Evolutionary conservation across 1,284 basidiomycete genomes (phyloP).

Genomic region (Rhodotorula glutinis): DNA sequence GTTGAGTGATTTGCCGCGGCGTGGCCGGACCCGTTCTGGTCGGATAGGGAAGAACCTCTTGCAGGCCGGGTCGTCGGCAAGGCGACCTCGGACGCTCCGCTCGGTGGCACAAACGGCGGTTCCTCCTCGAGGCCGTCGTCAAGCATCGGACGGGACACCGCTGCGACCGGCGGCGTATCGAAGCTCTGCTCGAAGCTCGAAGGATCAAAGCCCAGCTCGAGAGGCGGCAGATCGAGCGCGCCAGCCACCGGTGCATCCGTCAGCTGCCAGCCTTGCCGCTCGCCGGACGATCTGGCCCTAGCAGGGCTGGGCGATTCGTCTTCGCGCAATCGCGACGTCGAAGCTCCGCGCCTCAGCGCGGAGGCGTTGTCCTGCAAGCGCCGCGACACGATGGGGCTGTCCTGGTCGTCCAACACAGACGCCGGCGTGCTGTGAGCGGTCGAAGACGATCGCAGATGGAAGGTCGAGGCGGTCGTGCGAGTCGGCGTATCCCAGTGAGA

Average conservation of each 20-base stretch:
- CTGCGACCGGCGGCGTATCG: neutral
- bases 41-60: conserved; percentile 4
- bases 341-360: conserved; percentile 1
- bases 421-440: neutral
- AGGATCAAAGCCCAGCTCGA: conserved; percentile 7
- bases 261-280: conserved; percentile 22
- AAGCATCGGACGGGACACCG: neutral
- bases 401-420: conserved; percentile 3
- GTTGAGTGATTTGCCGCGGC: neutral
- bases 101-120: neutral
- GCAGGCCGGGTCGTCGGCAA: neutral
- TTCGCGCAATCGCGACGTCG: neutral
- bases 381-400: conserved; percentile 9
- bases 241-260: conserved; percentile 19
- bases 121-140: neutral
- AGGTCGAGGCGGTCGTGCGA: neutral
- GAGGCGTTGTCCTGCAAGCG: neutral
- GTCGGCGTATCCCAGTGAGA: conserved; percentile 20
- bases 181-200: neutral
- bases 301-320: neutral
- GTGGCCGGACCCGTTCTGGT: neutral
- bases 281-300: neutral
- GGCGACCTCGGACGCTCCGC: neutral
- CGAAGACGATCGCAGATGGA: conserved; percentile 21
- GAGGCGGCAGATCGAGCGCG: neutral